Evolutionary conservation across 1,139 yeast species (phyloP).

Genomic region (Meyerozyma guilliermondii): DNA sequence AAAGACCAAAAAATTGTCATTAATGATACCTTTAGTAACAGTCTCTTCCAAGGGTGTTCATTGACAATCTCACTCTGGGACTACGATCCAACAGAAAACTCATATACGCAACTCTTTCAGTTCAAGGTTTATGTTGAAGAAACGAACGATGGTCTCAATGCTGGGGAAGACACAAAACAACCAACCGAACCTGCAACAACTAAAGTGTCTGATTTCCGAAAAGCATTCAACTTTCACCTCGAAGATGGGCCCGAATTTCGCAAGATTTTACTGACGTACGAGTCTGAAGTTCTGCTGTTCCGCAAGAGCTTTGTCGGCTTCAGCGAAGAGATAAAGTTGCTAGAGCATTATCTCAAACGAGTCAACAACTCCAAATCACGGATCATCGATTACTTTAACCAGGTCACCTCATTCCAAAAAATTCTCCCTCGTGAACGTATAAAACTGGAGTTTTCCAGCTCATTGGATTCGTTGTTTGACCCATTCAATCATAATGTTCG

Average conservation of each 20-base stretch:
- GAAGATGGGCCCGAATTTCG: constrained; percentile 79
- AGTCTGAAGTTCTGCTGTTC: constrained; percentile 45
- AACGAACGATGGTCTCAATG: background rate
- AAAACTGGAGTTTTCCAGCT: constrained; percentile 8
- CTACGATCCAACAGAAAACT: constrained; percentile 12
- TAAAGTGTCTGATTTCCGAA: constrained; percentile 10
- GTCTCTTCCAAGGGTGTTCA: constrained; percentile 14
- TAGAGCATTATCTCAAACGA: constrained; percentile 21
- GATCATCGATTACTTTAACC: constrained; percentile 20
- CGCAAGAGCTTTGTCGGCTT: constrained; percentile 34
- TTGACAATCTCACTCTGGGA: constrained; percentile 30
- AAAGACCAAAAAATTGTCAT: constrained; percentile 22
- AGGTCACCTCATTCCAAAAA: constrained; percentile 14
- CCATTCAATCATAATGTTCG: constrained; percentile 29
- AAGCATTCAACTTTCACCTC: constrained; percentile 31
- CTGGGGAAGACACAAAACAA: background rate
- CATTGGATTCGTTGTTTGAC: constrained; percentile 18
- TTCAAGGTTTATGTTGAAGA: constrained; percentile 29
- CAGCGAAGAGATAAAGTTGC: constrained; percentile 28
- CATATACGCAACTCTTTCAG: constrained; percentile 20
- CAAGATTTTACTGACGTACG: constrained; percentile 49
- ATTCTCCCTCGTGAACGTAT: constrained; percentile 11
- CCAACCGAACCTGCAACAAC: background rate
- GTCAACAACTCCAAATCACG: constrained; percentile 16
- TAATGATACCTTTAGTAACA: constrained; percentile 24